Base-by-base conservation (phyloP, 345 rosid species). In the Bruguiera gymnorhiza region DNA sequence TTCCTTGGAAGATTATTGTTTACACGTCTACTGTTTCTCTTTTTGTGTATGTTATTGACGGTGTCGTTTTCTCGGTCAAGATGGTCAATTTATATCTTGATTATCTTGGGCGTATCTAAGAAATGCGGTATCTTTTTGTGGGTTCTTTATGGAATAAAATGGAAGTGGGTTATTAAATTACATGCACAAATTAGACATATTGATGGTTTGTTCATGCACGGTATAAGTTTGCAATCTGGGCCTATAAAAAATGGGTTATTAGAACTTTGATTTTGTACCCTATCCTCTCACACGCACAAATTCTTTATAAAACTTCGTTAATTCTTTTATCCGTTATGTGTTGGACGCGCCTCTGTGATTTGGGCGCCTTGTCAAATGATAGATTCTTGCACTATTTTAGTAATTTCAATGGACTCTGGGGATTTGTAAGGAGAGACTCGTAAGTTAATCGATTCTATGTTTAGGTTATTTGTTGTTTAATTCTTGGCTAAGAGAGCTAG, bases 131-230 rank as follows among this genome's bases (percentile, higher is more conserved):
- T 21, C 48, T 39, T 18, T 43, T 59, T 31, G 60, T 16, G 48
- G 46, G 21, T n/a, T n/a, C 10, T 69, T 46, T 48, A 43, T 26
- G 32, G 31, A 15, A 20, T 1, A 51, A 60, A 69, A 61, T 76
- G 26, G 56, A 53, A 54, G 48, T 60, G 56, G 56, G 68, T 65
- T 62, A 37, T 73, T 32, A 62, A 66, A 77, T 78, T 70, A 52
- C 13, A 51, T n/a, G 58, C 18, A 62, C 66, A 68, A 54, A 72
- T 73, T 71, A 37, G 69, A 73, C 75, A 27, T 24, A 55, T 73
- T 74, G 30, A 65, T 69, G 54, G 57, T 70, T 63, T 70, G 61
- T 76, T 74, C 74, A 76, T 79, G 78, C 87, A 74, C 75, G 78
- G 31, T 60, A 39, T 39, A 31, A 43, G 31, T 74, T 55, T 26